Evolutionary conservation across 306 rosid genomes (phyloP), one percentile per base, ranked within the genome.

Genomic region (Cicer judaicum): DNA sequence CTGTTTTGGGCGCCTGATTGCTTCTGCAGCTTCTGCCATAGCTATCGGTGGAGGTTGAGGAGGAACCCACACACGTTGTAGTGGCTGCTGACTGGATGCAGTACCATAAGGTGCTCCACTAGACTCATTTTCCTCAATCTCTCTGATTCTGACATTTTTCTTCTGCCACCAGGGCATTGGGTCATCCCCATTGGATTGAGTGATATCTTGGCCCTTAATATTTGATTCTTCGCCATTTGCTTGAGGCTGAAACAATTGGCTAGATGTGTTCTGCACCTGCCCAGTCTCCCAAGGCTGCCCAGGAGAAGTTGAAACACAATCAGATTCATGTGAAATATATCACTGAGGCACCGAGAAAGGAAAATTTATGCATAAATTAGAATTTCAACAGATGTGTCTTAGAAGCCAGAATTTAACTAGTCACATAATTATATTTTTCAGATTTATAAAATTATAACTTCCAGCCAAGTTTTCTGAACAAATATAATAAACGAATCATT

Each of bases 21-120:
- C 97, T 83, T 92, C 98, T 12, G 97, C 99, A 41, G 97, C 98
- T 79, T 72, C 97, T 0, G 98, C 59, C 91, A 95, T 82, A 15
- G 82, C 93, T 48, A 92, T 85, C 0, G 97, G 96, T 42, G 98
- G 99, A 47, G 98, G 93, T 85, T 85, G 98, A 73, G 99, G 98
- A 65, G 99, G 98, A 79, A 90, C 98, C 99, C 99, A 95, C 5
- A 49, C 19, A 3, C 95, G 95, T 70, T 79, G 87, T 66, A 83
- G 63, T 2, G 92, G 85, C 39, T 47, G 87, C 57, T 85, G 89
- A 77, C 62, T 88, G 61, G 87, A 57, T 68, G 76, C 70, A 57
- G 76, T 78, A 62, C 75, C 78, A 64, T 78, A 64, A 38, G 90
- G 75, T 63, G 82, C 85, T 61, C 64, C 84, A 70, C 82, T 92